Conservation (phyloP, 2,329 filamentous ascomycete genomes). For the Thelonectria discophora region DNA sequence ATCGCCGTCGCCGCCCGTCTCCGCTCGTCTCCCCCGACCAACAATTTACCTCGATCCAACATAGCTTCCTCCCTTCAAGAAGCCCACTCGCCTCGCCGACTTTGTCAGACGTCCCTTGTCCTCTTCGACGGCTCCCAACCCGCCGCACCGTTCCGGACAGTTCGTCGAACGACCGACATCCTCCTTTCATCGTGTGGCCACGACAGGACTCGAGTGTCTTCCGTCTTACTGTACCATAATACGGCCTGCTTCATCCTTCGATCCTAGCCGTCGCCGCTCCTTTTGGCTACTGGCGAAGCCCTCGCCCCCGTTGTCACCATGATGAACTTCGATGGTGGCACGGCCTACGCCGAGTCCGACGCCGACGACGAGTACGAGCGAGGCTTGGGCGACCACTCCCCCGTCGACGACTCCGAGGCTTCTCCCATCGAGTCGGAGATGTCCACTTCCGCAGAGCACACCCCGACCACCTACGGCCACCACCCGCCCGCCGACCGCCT, state of each 20-base stretch:
- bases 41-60: conserved; percentile 7
- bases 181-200: conserved; percentile 12
- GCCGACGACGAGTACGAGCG: conserved; percentile 86
- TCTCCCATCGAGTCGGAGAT: conserved; percentile 78
- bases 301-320: conserved; percentile 38
- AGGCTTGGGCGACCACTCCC: conserved; percentile 73
- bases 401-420: conserved; percentile 73
- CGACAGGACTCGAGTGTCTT: conserved; percentile 7
- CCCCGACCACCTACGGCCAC: conserved; percentile 80
- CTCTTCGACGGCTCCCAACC: neutral
- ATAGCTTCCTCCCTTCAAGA: neutral
- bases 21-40: conserved; percentile 8
- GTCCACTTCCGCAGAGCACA: conserved; percentile 75
- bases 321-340: conserved; percentile 72
- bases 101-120: neutral
- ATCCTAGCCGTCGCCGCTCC: conserved; percentile 18
- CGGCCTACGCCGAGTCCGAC: conserved; percentile 80
- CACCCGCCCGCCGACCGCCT: conserved; percentile 70
- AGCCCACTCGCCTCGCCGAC: neutral
- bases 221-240: neutral
- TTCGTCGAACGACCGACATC: conserved; percentile 19
- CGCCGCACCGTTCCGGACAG: conserved; percentile 2
- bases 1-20: conserved; percentile 16
- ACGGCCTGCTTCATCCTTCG: conserved; percentile 18
- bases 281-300: conserved; percentile 24